phyloP scores from a whole-genome alignment of 2,329 filamentous ascomycete genomes.

The Ophiostoma ips region DNA sequence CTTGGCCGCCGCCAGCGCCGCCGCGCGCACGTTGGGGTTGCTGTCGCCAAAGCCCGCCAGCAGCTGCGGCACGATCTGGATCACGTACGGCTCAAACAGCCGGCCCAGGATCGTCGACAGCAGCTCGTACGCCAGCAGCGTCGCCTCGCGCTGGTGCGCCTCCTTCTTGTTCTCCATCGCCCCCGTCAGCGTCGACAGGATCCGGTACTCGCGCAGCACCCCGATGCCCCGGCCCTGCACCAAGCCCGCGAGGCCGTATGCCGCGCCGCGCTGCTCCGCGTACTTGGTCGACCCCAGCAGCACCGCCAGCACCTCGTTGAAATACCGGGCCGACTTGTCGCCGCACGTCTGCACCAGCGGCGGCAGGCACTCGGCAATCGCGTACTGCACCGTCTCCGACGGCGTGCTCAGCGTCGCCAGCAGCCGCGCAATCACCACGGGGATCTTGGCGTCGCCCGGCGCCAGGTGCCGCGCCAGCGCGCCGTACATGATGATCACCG shows the following conservation, averaged over 20 bases:
- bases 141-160: constrained; percentile 72
- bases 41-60: constrained; percentile 80
- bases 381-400: constrained; percentile 93
- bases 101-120: constrained; percentile 74
- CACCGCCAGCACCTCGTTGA: constrained; percentile 66
- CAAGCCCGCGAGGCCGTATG: constrained; percentile 85
- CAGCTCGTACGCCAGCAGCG: constrained; percentile 81
- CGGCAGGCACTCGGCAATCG: constrained; percentile 85
- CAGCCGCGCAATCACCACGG: constrained; percentile 74
- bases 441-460: constrained; percentile 72
- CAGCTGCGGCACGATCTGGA: constrained; percentile 85
- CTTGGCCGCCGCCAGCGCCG: constrained; percentile 84
- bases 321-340: constrained; percentile 65
- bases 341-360: constrained; percentile 73
- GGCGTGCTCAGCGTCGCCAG: constrained; percentile 82
- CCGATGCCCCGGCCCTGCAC: constrained; percentile 77
- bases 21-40: constrained; percentile 79
- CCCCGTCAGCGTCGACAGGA: constrained; percentile 66
- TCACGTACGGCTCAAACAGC: constrained; percentile 90
- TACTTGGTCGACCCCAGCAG: constrained; percentile 84
- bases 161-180: constrained; percentile 96
- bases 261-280: constrained; percentile 80
- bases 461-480: constrained; percentile 80
- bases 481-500: constrained; percentile 94
- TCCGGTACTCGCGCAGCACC: constrained; percentile 68